These are phyloP conservation scores for Blechomonas ayalai DNA, from an alignment of 208 protist genomes.

Conservation along the genomic window DNA sequence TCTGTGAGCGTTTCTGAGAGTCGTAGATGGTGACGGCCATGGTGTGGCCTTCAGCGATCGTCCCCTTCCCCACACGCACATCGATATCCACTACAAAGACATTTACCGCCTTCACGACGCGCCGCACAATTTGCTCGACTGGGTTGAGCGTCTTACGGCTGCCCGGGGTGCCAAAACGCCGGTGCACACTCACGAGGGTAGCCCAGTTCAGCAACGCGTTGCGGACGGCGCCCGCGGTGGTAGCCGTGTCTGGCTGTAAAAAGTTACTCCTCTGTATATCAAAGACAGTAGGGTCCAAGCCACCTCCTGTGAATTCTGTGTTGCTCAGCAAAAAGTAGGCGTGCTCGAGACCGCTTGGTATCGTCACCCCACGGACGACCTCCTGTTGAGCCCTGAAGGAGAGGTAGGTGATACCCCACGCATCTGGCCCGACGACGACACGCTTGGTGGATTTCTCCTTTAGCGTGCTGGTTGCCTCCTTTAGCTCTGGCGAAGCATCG, in stretches of 20 bases:
- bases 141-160: constrained; percentile 80
- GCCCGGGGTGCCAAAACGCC: constrained; percentile 78
- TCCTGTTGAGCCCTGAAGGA: constrained; percentile 75
- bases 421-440: constrained; percentile 59
- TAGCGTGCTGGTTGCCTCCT: constrained; percentile 25
- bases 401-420: constrained; percentile 79
- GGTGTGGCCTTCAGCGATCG: constrained; percentile 83
- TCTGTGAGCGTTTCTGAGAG: constrained; percentile 68
- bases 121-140: constrained; percentile 81
- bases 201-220: constrained; percentile 64
- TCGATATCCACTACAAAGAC: constrained; percentile 88
- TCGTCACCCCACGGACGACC: constrained; percentile 63
- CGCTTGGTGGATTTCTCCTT: constrained; percentile 59
- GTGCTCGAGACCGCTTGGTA: constrained; percentile 73
- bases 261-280: constrained; percentile 39
- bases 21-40: constrained; percentile 90
- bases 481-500: constrained; percentile 35
- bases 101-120: constrained; percentile 86
- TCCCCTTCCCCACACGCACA: constrained; percentile 79
- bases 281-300: constrained; percentile 41
- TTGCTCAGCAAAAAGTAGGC: constrained; percentile 60
- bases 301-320: constrained; percentile 32
- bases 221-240: constrained; percentile 22
- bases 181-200: constrained; percentile 78
- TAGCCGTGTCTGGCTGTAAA: constrained; percentile 13